These are phyloP conservation scores for Thalassiosira exigua DNA, from an alignment of 352 stramenopile species.

Conservation along the genomic window DNA sequence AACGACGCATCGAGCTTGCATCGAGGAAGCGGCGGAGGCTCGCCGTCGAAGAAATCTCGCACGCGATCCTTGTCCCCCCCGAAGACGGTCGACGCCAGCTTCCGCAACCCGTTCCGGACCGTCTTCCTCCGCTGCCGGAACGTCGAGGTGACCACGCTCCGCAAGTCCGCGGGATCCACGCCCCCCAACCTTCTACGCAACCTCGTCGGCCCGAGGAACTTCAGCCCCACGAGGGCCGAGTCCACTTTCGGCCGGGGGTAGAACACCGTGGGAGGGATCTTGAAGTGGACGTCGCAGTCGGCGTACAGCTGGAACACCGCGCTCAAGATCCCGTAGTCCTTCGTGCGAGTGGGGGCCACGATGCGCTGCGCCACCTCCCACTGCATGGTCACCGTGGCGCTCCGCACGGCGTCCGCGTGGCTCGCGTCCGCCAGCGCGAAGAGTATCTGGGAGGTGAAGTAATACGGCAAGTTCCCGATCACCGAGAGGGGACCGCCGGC, in stretches of 20 bases:
- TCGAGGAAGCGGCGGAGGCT: constrained; percentile 73
- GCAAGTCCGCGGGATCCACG: constrained; percentile 81
- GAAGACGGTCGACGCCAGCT: constrained; percentile 59
- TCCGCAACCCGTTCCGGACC: constrained; percentile 86
- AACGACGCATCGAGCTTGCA: constrained; percentile 48
- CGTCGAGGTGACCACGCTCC: constrained; percentile 84
- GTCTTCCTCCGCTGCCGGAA: constrained; percentile 90
- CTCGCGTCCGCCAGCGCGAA: constrained; percentile 86
- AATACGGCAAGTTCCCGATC: constrained; percentile 90
- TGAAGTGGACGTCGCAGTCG: constrained; percentile 86
- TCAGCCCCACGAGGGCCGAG: constrained; percentile 82
- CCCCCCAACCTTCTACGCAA: constrained; percentile 71
- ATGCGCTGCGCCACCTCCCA: constrained; percentile 88
- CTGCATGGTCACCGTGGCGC: constrained; percentile 90
- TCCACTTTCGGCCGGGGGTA: constrained; percentile 90
- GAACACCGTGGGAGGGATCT: constrained; percentile 91
- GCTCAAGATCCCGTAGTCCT: constrained; percentile 89
- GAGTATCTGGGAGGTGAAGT: constrained; percentile 91
- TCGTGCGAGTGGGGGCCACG: constrained; percentile 74
- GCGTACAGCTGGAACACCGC: constrained; percentile 90
- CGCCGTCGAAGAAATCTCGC: constrained; percentile 58
- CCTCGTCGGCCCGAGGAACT: constrained; percentile 75
- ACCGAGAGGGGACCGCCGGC: constrained; percentile 80
- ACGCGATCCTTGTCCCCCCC: constrained; percentile 58
- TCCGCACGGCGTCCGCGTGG: constrained; percentile 75